Evolutionary conservation across 1,139 yeast species (phyloP).

Genomic region (Lodderomyces oxycetoniae): DNA sequence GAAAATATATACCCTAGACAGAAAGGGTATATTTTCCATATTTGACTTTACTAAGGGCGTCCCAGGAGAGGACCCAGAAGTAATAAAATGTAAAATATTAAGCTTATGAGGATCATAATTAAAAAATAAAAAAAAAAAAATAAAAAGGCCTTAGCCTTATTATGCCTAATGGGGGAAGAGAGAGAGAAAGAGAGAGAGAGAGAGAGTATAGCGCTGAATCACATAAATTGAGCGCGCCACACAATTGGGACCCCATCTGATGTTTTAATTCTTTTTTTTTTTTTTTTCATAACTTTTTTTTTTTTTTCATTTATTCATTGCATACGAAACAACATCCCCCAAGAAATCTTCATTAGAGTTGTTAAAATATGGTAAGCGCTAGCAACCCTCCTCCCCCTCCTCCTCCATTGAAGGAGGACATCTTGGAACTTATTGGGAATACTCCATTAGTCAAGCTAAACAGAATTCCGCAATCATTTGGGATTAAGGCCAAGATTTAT

Average conservation of each 20-base stretch:
- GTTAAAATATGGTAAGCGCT: too few relatives aligned
- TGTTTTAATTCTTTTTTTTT: neutral
- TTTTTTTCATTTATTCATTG: neutral
- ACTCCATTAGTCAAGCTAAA: slow-evolving; percentile 75
- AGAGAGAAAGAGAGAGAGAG: neutral
- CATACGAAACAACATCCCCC: neutral
- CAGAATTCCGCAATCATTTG: slow-evolving; percentile 71
- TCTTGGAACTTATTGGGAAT: slow-evolving; percentile 71
- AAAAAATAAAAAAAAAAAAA: neutral
- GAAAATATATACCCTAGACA: slow-evolving; percentile 66
- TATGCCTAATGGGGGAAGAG: neutral
- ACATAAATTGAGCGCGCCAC: too few relatives aligned
- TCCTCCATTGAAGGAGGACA: slow-evolving; percentile 36
- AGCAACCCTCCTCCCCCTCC: slow-evolving; percentile 16
- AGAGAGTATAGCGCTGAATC: too few relatives aligned
- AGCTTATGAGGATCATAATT: slow-evolving; percentile 16
- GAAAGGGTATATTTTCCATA: slow-evolving; percentile 72
- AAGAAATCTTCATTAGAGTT: neutral
- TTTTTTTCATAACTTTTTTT: neutral
- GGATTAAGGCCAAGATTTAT: slow-evolving; percentile 58
- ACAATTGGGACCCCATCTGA: too few relatives aligned
- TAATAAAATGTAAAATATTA: slow-evolving; percentile 65
- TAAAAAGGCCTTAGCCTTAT: neutral
- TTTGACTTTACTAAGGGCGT: slow-evolving; percentile 87
- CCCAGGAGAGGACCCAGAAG: slow-evolving; percentile 71